Base-by-base conservation (phyloP, 305 asterid species). In the Caryopteris hybrid region DNA sequence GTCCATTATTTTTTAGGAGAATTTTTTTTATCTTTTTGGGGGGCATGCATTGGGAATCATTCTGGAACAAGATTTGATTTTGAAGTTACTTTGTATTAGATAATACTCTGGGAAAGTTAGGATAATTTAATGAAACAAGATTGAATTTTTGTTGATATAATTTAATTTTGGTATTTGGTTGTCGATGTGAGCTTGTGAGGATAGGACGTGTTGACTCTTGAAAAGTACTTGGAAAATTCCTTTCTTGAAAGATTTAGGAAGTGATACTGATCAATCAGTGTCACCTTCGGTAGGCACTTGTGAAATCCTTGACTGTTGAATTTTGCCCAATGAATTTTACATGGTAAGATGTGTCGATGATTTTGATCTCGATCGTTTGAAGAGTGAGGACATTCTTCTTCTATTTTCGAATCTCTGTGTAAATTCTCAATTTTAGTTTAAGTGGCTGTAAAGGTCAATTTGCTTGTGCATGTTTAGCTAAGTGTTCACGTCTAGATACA, bases 121-220 rank as follows among this genome's bases (percentile, higher is more conserved):
- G 57, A 38, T 50, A 68, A 63, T 56, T 63, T 69, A 16, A 51
- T 22, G 25, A 36, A 34, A 47, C 31, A 47, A 66, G 48, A 66
- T 55, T 23, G 66, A 25, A 10, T 36, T 56, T n/a, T 25, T 60
- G 53, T 14, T 46, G 59, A 60, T 66, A 36, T 60, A 58, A 38
- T 65, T 61, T 45, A 27, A 61, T 33, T 34, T 53, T 25, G 70
- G 20, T 21, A 22, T 57, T 20, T 53, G 34, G 67, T 61, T 50
- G 53, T 51, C 33, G 72, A n/a, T 57, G 46, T 48, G 45, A 47
- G 57, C n/a, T n/a, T n/a, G n/a, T 64, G 72, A 60, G 66, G 66
- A 12, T 42, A 21, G 25, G 51, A 59, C 22, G 47, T 53, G 38
- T 66, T 45, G 70, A 61, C 51, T 41, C 56, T 70, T 60, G 56